Percentiles rank a stretch among this genome's conserved stretches.
These are phyloP conservation scores for Aspergillus proliferans DNA, from an alignment of 2,329 filamentous ascomycete species.

Conservation along the genomic window DNA sequence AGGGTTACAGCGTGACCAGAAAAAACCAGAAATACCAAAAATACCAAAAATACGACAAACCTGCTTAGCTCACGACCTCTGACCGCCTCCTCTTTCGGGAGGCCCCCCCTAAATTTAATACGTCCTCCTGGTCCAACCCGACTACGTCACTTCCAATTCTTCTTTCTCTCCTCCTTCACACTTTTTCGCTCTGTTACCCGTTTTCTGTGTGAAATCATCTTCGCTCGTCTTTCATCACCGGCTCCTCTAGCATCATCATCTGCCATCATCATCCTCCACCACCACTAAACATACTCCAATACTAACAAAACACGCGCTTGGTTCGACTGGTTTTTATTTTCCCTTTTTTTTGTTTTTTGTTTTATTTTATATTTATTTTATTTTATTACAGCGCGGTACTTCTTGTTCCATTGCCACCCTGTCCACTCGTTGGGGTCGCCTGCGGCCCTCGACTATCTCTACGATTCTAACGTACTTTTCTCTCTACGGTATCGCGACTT, in stretches of 20 bases:
- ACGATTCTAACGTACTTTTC: neutral
- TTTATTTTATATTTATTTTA: conserved; percentile 3
- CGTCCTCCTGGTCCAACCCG: conserved; percentile 20
- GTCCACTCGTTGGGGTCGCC: conserved; percentile 12
- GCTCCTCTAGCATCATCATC: neutral
- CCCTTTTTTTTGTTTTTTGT: conserved; percentile 8
- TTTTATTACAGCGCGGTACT: neutral
- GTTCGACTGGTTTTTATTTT: conserved; percentile 13
- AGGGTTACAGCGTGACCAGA: conserved; percentile 14
- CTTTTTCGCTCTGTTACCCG: conserved; percentile 11
- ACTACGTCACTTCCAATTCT: conserved; percentile 31
- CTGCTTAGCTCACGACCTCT: conserved; percentile 16
- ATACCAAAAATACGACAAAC: neutral
- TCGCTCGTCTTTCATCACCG: neutral
- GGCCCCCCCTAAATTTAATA: conserved; percentile 23
- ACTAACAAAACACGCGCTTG: neutral
- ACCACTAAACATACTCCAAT: neutral
- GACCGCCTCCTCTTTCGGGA: conserved; percentile 21
- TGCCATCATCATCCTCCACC: neutral
- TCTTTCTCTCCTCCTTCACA: conserved; percentile 21
- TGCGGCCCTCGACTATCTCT: conserved; percentile 6
- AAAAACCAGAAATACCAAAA: neutral
- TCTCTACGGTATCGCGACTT: neutral
- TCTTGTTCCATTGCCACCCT: conserved; percentile 1
- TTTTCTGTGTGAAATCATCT: conserved; percentile 10